Base-by-base conservation (phyloP, 257 asterid species). In the Jaltomata sinuosa region DNA sequence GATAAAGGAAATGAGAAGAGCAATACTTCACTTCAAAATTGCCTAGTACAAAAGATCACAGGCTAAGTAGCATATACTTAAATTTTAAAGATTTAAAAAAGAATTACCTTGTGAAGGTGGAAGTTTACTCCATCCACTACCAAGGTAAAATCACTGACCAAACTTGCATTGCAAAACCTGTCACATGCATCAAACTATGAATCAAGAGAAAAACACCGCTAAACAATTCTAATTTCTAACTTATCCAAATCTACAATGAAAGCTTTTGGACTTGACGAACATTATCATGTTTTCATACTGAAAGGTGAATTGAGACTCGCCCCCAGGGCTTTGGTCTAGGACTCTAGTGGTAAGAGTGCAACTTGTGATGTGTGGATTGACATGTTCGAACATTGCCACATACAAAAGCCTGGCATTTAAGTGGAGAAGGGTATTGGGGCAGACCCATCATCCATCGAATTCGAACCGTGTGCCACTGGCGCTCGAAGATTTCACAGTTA, bases 31-130 rank as follows among this genome's bases (percentile, higher is more conserved):
- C 18, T 18, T 71, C 53, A 71, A 38, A 38, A 21, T 40, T 71
- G 52, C 53, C 32, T 21, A 71, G 79, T 21, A 38, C 34, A n/a
- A 71, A 7, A 11, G 31, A 18, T 29, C 45, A 49, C 62, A 8
- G 25, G 62, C 27, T 49, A 77, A 49, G 81, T 27, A 47, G 16
- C 62, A 47, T 50, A 12, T 77, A 59, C 80, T 18, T 25, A 25
- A 54, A 74, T 74, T 45, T 77, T 77, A 77, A 77, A 77, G 38
- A 77, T 27, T 25, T 49, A 83, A 42, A 82, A 72, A 84, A 82
- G 59, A 68, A 69, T 80, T 91, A 96, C 98, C 98, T 96, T 96
- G 89, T 96, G 98, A 87, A 96, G 97, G 92, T 90, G 98, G 91
- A 96, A 93, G 82, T 85, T 90, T 61, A 91, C 88, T 45, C 90